These are phyloP conservation scores for Maudiozyma barnettii DNA, from an alignment of 805 yeast genomes.

Conservation along the genomic window DNA sequence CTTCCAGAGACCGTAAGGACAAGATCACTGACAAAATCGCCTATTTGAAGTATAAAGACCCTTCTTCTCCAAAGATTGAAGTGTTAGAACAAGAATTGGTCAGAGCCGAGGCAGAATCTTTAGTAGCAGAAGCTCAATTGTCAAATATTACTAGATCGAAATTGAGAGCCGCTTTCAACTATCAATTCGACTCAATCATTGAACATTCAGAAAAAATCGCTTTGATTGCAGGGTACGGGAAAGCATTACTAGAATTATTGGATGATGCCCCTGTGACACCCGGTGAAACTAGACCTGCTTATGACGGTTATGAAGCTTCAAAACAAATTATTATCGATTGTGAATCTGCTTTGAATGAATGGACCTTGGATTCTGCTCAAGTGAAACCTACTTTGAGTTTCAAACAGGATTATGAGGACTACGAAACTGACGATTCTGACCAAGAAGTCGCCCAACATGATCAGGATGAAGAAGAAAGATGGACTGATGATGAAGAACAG, in stretches of 20 bases:
- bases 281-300: conserved; percentile 85
- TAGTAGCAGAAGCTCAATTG: conserved; percentile 87
- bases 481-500: conserved; percentile 6
- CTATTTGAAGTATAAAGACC: conserved; percentile 74
- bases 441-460: conserved; percentile 36
- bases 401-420: conserved; percentile 41
- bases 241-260: conserved; percentile 70
- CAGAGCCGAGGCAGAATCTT: conserved; percentile 84
- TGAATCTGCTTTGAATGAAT: conserved; percentile 70
- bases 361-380: conserved; percentile 78
- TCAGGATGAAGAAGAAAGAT: conserved; percentile 25
- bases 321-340: conserved; percentile 82
- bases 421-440: conserved; percentile 41
- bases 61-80: conserved; percentile 68
- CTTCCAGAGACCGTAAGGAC: conserved; percentile 77
- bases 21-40: conserved; percentile 82
- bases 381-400: conserved; percentile 74
- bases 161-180: conserved; percentile 73
- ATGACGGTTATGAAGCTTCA: conserved; percentile 82
- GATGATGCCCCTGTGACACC: conserved; percentile 84
- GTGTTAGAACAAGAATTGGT: conserved; percentile 83
- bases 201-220: conserved; percentile 82
- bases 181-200: conserved; percentile 77
- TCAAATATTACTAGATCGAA: conserved; percentile 83
- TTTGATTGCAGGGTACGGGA: conserved; percentile 82